Evolutionary conservation across 768 basidiomycete species (phyloP).

Genomic region (Leucocoprinus birnbaumii): DNA sequence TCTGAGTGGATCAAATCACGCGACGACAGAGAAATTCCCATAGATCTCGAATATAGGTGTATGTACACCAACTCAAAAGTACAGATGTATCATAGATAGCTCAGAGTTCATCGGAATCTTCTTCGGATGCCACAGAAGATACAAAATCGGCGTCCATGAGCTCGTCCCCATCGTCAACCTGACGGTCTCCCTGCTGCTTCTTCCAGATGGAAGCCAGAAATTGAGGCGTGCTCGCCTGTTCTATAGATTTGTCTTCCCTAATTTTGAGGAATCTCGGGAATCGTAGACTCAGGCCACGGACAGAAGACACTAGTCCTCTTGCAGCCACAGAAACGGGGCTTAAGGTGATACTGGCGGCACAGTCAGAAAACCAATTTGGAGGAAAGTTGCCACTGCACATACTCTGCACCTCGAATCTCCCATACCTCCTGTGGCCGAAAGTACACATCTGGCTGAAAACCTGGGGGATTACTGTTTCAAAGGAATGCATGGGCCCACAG

Average conservation of each 20-base stretch:
- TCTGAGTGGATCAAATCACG: constrained; percentile 1
- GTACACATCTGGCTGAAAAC: constrained; percentile 63
- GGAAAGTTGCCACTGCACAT: constrained; percentile 15
- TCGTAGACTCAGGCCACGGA: constrained; percentile 75
- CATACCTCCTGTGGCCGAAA: constrained; percentile 78
- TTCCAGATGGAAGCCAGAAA: constrained; percentile 71
- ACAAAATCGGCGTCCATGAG: constrained; percentile 49
- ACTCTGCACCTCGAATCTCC: constrained; percentile 86
- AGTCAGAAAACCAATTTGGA: neutral
- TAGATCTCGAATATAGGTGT: neutral
- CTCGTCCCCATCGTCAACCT: constrained; percentile 52
- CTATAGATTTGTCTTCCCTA: constrained; percentile 70
- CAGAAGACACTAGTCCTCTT: constrained; percentile 45
- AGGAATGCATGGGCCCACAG: constrained; percentile 3
- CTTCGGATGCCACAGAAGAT: constrained; percentile 17
- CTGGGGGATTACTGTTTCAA: constrained; percentile 27
- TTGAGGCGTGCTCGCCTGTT: constrained; percentile 68
- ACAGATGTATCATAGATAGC: neutral
- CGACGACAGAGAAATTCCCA: constrained; percentile 2
- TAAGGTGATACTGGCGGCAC: constrained; percentile 61
- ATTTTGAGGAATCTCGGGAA: constrained; percentile 84
- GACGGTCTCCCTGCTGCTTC: constrained; percentile 49
- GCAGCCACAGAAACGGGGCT: constrained; percentile 87
- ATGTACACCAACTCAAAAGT: neutral
- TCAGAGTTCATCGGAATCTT: constrained; percentile 22